Percentiles rank a stretch among this genome's conserved stretches.
phyloP scores from a whole-genome alignment of 371 early-diverging fungal species.

The Circinella umbellata region DNA sequence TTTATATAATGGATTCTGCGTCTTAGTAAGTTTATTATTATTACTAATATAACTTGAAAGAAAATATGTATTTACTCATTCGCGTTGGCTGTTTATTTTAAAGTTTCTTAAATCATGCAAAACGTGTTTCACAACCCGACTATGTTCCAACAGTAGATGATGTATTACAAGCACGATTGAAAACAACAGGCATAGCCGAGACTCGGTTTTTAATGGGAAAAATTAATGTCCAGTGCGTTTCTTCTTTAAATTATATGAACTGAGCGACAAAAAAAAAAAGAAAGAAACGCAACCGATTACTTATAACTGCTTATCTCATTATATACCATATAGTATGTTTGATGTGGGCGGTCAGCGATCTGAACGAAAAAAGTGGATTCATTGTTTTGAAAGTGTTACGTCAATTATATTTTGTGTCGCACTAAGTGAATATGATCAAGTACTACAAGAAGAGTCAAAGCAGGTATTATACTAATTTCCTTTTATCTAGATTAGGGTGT shows the following conservation, averaged over 20 bases:
- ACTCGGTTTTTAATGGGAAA: constrained; percentile 66
- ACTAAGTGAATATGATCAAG: constrained; percentile 74
- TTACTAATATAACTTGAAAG: too few species aligned
- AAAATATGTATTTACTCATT: too few species aligned
- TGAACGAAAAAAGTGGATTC: constrained; percentile 93
- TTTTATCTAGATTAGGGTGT: too few species aligned
- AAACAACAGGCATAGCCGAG: constrained; percentile 80
- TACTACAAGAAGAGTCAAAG: constrained; percentile 68
- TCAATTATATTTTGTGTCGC: constrained; percentile 75
- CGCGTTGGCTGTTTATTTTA: not conserved
- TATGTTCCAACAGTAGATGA: constrained; percentile 71
- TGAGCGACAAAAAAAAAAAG: not conserved
- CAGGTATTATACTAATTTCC: constrained; percentile 36
- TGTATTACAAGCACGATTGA: constrained; percentile 76
- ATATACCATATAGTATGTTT: constrained; percentile 56
- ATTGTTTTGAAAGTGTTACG: constrained; percentile 84
- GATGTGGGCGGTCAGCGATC: constrained; percentile 78
- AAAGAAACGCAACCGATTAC: too few species aligned
- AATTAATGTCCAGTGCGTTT: constrained; percentile 36
- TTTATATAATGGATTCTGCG: constrained; percentile 78
- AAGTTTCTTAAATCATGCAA: constrained; percentile 58
- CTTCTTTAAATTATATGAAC: not conserved
- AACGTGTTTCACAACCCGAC: constrained; percentile 54
- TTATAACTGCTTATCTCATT: not conserved
- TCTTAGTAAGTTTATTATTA: constrained; percentile 52